phyloP scores from a whole-genome alignment of 169 alveolate genomes.

The Cryptosporidium felis region DNA sequence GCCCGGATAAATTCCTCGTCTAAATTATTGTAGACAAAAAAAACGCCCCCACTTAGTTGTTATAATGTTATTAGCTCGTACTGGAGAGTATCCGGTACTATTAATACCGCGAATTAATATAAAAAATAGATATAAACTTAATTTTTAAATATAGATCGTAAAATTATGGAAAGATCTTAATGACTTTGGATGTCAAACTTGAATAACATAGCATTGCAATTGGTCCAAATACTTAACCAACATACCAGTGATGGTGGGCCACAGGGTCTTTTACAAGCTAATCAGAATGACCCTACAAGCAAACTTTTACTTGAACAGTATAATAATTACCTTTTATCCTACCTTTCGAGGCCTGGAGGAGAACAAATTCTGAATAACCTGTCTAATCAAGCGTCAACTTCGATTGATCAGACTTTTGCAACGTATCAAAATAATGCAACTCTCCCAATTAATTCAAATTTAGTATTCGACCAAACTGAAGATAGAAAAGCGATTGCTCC shows the following conservation, averaged over 20 bases:
- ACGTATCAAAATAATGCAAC: constrained; percentile 6
- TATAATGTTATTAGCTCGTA: constrained; percentile 62
- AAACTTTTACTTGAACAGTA: constrained; percentile 46
- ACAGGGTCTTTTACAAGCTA: constrained; percentile 6
- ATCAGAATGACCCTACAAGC: not conserved
- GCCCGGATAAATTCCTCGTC: constrained; percentile 68
- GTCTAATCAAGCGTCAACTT: not conserved
- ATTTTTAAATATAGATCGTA: constrained; percentile 66
- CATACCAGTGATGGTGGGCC: constrained; percentile 36
- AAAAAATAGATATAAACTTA: constrained; percentile 62
- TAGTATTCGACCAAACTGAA: constrained; percentile 8
- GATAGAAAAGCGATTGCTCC: not conserved
- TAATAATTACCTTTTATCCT: constrained; percentile 29
- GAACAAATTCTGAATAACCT: constrained; percentile 5
- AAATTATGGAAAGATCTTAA: constrained; percentile 69
- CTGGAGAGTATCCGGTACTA: constrained; percentile 73
- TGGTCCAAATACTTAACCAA: constrained; percentile 68
- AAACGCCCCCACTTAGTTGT: constrained; percentile 55
- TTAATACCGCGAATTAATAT: constrained; percentile 61
- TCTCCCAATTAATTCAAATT: not conserved
- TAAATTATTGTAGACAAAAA: constrained; percentile 58
- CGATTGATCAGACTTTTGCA: constrained; percentile 12
- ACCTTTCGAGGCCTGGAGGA: constrained; percentile 23
- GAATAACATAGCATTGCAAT: constrained; percentile 70
- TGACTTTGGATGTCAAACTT: constrained; percentile 67